Evolutionary conservation across 257 asterid species (phyloP).

Genomic region (Phtheirospermum japonicum): DNA sequence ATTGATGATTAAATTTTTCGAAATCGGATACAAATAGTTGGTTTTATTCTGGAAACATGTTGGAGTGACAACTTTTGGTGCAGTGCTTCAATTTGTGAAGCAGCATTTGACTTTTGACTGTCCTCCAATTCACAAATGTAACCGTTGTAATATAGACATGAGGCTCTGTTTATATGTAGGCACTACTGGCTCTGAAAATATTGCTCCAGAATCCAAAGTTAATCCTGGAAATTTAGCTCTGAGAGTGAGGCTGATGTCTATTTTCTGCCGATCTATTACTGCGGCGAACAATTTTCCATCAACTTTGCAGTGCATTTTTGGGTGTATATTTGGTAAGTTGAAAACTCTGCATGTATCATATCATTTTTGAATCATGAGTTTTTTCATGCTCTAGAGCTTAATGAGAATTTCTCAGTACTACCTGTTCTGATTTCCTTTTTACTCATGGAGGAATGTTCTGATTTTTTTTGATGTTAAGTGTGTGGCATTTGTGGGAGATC

Average conservation of each 20-base stretch:
- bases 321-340: slow-evolving; percentile 82
- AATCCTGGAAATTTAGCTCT: slow-evolving; percentile 64
- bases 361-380: slow-evolving; percentile 16
- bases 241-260: slow-evolving; percentile 74
- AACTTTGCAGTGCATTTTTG: slow-evolving; percentile 91
- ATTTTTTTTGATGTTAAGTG: slow-evolving; percentile 16
- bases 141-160: slow-evolving; percentile 13
- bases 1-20: slow-evolving; percentile 13
- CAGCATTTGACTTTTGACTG: slow-evolving; percentile 3
- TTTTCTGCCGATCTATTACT: slow-evolving; percentile 84
- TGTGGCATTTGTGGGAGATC: slow-evolving; percentile 2
- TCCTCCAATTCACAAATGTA: slow-evolving; percentile 24
- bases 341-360: slow-evolving; percentile 21
- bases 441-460: slow-evolving; percentile 21
- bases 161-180: slow-evolving; percentile 48
- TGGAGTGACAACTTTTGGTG: slow-evolving; percentile 9
- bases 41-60: slow-evolving; percentile 25
- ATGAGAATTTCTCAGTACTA: slow-evolving; percentile 9
- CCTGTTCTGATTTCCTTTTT: slow-evolving; percentile 11
- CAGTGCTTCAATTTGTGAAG: slow-evolving; percentile 13
- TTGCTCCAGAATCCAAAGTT: slow-evolving; percentile 68
- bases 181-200: slow-evolving; percentile 50
- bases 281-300: slow-evolving; percentile 94
- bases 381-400: slow-evolving; percentile 16
- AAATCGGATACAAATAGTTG: slow-evolving; percentile 19